Evolutionary conservation across 1,139 yeast genomes (phyloP).

Genomic region (Pichia kudriavzevii): DNA sequence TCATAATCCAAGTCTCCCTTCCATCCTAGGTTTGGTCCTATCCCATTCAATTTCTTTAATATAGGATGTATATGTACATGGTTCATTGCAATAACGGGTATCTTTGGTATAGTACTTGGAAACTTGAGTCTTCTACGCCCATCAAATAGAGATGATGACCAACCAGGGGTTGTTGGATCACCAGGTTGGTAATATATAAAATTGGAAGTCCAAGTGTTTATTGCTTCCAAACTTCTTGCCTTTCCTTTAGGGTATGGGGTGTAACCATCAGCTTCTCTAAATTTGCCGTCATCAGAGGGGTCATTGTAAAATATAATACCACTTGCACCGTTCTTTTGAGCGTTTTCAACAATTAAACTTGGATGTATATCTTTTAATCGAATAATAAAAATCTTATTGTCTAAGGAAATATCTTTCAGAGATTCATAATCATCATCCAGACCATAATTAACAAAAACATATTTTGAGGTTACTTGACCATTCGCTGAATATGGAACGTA

Average conservation of each 20-base stretch:
- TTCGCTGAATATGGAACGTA: constrained; percentile 32
- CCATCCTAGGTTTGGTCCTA: constrained; percentile 28
- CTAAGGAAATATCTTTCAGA: constrained; percentile 18
- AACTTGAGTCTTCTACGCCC: constrained; percentile 27
- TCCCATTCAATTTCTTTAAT: constrained; percentile 26
- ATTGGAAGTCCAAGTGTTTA: constrained; percentile 52
- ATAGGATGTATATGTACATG: constrained; percentile 33
- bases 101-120: constrained; percentile 39
- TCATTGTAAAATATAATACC: constrained; percentile 32
- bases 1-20: constrained; percentile 32
- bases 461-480: constrained; percentile 27
- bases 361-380: constrained; percentile 27
- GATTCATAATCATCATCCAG: constrained; percentile 25
- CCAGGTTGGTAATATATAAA: constrained; percentile 57
- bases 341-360: constrained; percentile 28
- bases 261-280: constrained; percentile 34
- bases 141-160: constrained; percentile 33
- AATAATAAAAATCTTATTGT: constrained; percentile 27
- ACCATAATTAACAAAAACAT: constrained; percentile 31
- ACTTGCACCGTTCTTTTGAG: constrained; percentile 27
- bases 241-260: constrained; percentile 38
- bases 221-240: constrained; percentile 37
- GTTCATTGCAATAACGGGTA: constrained; percentile 37
- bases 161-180: constrained; percentile 64
- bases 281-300: constrained; percentile 38